phyloP scores from a whole-genome alignment of 805 yeast genomes.

The Cyberlindnera mississippiensis region DNA sequence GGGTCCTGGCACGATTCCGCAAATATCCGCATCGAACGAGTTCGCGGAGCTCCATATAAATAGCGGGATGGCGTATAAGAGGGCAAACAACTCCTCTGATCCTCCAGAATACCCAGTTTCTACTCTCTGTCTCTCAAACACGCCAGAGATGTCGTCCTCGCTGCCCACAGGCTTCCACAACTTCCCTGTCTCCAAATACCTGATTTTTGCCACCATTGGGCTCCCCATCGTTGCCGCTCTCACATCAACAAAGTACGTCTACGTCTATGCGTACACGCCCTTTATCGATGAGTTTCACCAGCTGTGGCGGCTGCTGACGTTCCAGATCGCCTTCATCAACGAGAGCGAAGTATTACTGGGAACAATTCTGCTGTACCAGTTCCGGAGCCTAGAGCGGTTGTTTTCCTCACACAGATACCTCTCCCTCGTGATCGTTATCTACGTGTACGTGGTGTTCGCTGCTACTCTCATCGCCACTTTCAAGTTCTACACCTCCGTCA shows the following conservation, averaged over 20 bases:
- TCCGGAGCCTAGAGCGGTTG: slow-evolving; percentile 36
- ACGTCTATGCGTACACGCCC: slow-evolving; percentile 31
- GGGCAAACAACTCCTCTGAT: no score
- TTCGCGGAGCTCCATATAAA: no score
- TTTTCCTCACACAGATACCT: slow-evolving; percentile 35
- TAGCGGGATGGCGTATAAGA: no score
- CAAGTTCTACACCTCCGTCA: slow-evolving; percentile 20
- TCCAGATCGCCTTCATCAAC: slow-evolving; percentile 24
- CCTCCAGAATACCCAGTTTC: no score
- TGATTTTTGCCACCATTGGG: slow-evolving; percentile 22
- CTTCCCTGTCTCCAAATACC: slow-evolving; percentile 33
- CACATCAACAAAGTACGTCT: slow-evolving; percentile 33
- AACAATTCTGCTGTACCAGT: slow-evolving; percentile 34
- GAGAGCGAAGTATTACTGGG: slow-evolving; percentile 35
- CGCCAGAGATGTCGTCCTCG: slow-evolving; percentile 23
- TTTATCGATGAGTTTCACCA: slow-evolving; percentile 32
- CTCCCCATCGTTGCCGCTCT: slow-evolving; percentile 34
- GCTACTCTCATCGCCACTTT: slow-evolving; percentile 11
- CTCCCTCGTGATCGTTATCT: slow-evolving; percentile 18
- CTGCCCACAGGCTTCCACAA: slow-evolving; percentile 36
- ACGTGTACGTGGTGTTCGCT: slow-evolving; percentile 15
- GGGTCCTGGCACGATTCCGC: no score
- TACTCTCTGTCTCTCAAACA: no score
- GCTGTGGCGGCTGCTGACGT: slow-evolving; percentile 27
- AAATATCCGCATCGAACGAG: no score